Percentiles rank a stretch among this genome's conserved stretches.
Conservation (phyloP, 345 rosid species). For the Lepidium didymum region DNA sequence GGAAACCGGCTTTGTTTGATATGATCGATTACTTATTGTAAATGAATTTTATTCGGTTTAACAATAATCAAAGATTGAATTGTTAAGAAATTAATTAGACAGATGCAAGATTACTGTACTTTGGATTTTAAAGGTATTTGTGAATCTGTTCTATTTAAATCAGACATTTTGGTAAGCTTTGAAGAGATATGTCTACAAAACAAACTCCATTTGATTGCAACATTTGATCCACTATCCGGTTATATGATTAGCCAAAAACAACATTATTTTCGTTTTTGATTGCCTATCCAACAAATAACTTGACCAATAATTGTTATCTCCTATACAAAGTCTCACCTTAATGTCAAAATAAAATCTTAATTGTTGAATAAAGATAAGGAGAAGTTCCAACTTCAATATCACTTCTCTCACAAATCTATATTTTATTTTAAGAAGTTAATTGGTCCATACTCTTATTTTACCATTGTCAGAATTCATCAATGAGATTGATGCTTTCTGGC, state of each 20-base stretch:
- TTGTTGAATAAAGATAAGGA: neutral
- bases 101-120: neutral
- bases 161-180: no score
- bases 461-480: constrained; percentile 26
- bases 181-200: no score
- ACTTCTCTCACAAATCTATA: neutral
- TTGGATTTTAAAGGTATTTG: no score
- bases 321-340: neutral
- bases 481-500: constrained; percentile 98
- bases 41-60: neutral
- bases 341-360: neutral
- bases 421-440: neutral
- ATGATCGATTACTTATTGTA: neutral
- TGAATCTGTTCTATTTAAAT: no score
- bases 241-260: neutral
- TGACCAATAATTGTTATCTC: neutral
- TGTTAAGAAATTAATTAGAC: neutral
- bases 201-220: no score
- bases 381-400: neutral
- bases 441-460: neutral
- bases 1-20: constrained; percentile 1
- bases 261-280: neutral
- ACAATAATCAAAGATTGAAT: neutral
- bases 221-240: no score
- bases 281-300: neutral